Conservation (phyloP, 116 monocot genomes). For the Iris pallida region DNA sequence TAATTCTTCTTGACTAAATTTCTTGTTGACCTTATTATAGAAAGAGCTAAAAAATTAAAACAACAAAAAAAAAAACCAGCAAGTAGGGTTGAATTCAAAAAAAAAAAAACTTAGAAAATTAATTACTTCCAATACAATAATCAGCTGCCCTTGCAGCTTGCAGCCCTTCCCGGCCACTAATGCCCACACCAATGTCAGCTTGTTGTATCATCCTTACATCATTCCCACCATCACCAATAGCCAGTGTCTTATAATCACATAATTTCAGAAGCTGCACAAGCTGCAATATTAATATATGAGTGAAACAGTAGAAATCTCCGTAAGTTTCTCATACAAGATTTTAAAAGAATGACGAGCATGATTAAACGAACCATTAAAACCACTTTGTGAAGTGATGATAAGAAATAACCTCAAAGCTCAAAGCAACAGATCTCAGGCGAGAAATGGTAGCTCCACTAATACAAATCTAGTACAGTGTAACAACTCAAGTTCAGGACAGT, state of each 20-base stretch:
- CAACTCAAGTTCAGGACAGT: no score
- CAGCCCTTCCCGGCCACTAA: constrained; percentile 88
- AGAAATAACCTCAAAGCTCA: neutral
- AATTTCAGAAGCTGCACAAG: constrained; percentile 78
- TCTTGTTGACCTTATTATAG: no score
- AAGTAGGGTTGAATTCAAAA: no score
- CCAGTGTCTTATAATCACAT: constrained; percentile 78
- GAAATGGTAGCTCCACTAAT: no score
- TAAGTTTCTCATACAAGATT: no score
- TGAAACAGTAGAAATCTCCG: no score
- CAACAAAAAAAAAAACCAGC: no score
- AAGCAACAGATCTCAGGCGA: neutral
- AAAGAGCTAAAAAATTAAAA: no score
- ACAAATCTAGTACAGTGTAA: no score
- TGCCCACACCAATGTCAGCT: constrained; percentile 92
- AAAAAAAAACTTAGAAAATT: neutral
- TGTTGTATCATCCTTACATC: constrained; percentile 98
- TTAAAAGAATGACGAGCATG: no score
- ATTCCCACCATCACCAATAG: constrained; percentile 96
- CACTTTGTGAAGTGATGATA: neutral
- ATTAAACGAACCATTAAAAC: neutral
- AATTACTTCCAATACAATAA: constrained; percentile 92
- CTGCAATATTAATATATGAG: constrained; percentile 27
- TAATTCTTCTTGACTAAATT: no score
- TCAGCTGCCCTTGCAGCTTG: constrained; percentile 97